phyloP scores from a whole-genome alignment of 75 land plant genomes.

The Chamaecyparis obtusa region DNA sequence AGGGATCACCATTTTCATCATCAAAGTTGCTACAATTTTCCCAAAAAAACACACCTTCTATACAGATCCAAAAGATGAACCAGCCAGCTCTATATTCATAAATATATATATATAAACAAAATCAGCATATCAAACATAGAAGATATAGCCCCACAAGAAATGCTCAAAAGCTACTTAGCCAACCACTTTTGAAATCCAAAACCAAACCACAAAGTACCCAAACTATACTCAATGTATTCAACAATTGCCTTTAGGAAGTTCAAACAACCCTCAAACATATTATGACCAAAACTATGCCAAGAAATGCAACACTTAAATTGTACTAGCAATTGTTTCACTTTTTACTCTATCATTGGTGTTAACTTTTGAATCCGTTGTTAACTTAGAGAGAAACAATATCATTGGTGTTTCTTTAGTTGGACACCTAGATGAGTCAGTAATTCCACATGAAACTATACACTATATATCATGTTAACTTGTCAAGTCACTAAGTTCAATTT shows the following conservation, averaged over 20 bases:
- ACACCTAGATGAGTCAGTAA: too few species aligned
- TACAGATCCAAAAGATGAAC: not conserved
- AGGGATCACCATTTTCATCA: not conserved
- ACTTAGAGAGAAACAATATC: too few species aligned
- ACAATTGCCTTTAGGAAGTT: not conserved
- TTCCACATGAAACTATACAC: too few species aligned
- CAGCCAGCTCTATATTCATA: not conserved
- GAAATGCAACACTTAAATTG: not conserved
- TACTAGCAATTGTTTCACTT: not conserved
- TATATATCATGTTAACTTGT: too few species aligned
- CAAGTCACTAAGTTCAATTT: too few species aligned
- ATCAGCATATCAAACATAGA: not conserved
- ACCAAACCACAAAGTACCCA: not conserved
- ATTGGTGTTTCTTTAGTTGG: too few species aligned
- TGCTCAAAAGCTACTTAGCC: not conserved
- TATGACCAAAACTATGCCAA: not conserved
- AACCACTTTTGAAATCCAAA: not conserved
- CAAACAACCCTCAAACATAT: not conserved
- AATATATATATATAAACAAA: not conserved
- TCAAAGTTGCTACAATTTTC: not conserved
- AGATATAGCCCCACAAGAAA: not conserved
- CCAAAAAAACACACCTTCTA: not conserved
- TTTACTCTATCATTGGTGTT: too few species aligned
- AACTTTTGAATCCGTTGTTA: too few species aligned
- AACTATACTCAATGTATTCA: not conserved